A percentile compares a stretch with the other conserved stretches of the same genome.
Conservation (phyloP, 108 stramenopile species). For the Cyclotella baltica region DNA sequence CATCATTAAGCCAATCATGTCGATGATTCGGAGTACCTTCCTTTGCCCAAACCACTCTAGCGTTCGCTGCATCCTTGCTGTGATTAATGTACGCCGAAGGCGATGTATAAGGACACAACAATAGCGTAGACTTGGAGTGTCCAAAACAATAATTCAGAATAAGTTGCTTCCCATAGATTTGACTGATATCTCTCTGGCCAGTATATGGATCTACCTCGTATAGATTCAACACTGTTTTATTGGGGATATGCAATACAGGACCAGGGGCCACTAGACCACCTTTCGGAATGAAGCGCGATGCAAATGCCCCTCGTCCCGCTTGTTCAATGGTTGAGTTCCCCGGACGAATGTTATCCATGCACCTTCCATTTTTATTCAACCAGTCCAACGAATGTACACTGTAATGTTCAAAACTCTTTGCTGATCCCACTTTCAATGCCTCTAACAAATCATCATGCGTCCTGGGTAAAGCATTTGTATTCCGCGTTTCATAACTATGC, state of each 20-base stretch:
- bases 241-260: constrained; percentile 74
- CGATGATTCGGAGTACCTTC: constrained; percentile 45
- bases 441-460: constrained; percentile 44
- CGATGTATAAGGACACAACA: constrained; percentile 69
- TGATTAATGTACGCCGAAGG: constrained; percentile 69
- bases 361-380: constrained; percentile 64
- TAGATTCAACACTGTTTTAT: constrained; percentile 61
- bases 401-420: constrained; percentile 47
- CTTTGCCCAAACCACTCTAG: constrained; percentile 52
- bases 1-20: constrained; percentile 44
- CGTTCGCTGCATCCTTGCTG: constrained; percentile 40
- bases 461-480: constrained; percentile 40
- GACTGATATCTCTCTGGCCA: constrained; percentile 23
- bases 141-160: constrained; percentile 84
- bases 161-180: constrained; percentile 53
- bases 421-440: constrained; percentile 42
- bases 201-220: constrained; percentile 39
- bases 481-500: constrained; percentile 25
- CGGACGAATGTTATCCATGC: constrained; percentile 77
- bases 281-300: constrained; percentile 61
- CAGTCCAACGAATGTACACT: constrained; percentile 46
- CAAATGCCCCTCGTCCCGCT: constrained; percentile 85
- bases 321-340: constrained; percentile 63
- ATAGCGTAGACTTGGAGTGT: constrained; percentile 55
- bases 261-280: constrained; percentile 76